Conservation (phyloP, 1,284 basidiomycete species). For the Apiotrichum akiyoshidainum region DNA sequence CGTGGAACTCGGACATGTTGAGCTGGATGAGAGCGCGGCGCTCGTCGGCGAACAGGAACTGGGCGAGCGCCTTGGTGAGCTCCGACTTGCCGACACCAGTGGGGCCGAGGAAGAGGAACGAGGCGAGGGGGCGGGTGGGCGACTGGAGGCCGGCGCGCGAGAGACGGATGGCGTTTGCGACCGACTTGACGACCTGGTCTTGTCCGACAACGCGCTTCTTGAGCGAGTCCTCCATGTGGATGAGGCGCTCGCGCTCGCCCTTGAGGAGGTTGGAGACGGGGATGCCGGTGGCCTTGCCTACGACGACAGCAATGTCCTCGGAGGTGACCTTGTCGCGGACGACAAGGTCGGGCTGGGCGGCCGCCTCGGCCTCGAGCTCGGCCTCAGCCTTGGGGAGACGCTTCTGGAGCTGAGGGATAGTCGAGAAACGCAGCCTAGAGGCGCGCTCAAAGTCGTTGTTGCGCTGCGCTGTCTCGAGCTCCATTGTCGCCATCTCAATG, state of each 20-base stretch:
- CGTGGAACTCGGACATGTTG: slow-evolving; percentile 91
- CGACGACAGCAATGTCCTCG: slow-evolving; percentile 81
- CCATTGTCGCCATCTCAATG: slow-evolving; percentile 78
- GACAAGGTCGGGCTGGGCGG: slow-evolving; percentile 57
- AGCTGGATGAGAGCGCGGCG: slow-evolving; percentile 79
- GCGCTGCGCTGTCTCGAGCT: slow-evolving; percentile 82
- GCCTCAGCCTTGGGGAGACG: slow-evolving; percentile 61
- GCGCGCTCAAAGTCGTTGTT: slow-evolving; percentile 78
- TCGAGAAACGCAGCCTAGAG: slow-evolving; percentile 73
- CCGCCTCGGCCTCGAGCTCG: slow-evolving; percentile 59
- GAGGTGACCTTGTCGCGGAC: slow-evolving; percentile 82
- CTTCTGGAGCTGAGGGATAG: slow-evolving; percentile 74
- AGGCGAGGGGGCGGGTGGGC: slow-evolving; percentile 80
- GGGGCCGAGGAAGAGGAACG: slow-evolving; percentile 83
- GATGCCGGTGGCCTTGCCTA: slow-evolving; percentile 86
- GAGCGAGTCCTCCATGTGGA: slow-evolving; percentile 86
- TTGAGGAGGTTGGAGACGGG: slow-evolving; percentile 84
- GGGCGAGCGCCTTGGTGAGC: slow-evolving; percentile 77
- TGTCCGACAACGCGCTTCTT: slow-evolving; percentile 79
- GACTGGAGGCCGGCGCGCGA: slow-evolving; percentile 85
- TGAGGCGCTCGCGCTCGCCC: slow-evolving; percentile 82
- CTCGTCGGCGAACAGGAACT: slow-evolving; percentile 84
- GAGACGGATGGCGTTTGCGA: slow-evolving; percentile 83
- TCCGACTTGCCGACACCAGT: slow-evolving; percentile 77
- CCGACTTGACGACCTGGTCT: slow-evolving; percentile 72